Base-by-base conservation (phyloP, 1,284 basidiomycete species). In the Sporisorium scitamineum region DNA sequence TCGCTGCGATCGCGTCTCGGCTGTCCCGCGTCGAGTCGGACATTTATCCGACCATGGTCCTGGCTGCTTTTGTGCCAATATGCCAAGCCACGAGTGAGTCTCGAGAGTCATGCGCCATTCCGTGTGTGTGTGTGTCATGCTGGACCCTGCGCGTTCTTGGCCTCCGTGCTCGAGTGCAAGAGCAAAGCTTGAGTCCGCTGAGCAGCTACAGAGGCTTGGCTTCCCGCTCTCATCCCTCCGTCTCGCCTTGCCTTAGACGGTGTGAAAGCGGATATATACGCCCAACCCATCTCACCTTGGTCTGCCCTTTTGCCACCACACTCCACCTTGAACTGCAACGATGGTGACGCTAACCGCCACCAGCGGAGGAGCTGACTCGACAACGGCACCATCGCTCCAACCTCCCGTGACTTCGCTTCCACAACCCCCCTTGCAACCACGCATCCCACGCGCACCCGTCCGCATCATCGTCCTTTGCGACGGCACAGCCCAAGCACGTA, bases 401-500 rank as follows among this genome's bases (percentile, higher is more conserved):
- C 11, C 32, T 10, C 57, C 37, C 26, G 2, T 41, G 27, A 31
- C 51, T 18, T 26, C 50, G n/a, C 47, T 56, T 8, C 59, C 62
- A 5, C 54, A 58, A 2, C 71, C 66, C 1, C 71, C 71, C 1
- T 9, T 70, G 2, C 72, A 70, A 34, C 51, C 63, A 9, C 67
- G 59, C 22, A 39, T 57, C 29, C 72, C 66, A 0, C 70, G 77
- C n/a, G 34, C 61, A n/a, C 62, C 69, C 14, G 61, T 71, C 26
- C 69, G 74, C 16, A 71, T 80, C 58, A 61, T 80, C 44, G 59
- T 80, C 20, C 72, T 80, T 53, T 79, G 78, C 52, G 79, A 80
- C 54, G 79, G 79, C 20, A 80, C 77, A 0, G 70, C 64, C 10
- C 73, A 77, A 61, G 56, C 66, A n/a, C 70, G 79, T 8, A 68